Percentiles rank a stretch among this genome's conserved stretches.
phyloP scores from a whole-genome alignment of 305 asterid species.

The Fraxinus sp. region DNA sequence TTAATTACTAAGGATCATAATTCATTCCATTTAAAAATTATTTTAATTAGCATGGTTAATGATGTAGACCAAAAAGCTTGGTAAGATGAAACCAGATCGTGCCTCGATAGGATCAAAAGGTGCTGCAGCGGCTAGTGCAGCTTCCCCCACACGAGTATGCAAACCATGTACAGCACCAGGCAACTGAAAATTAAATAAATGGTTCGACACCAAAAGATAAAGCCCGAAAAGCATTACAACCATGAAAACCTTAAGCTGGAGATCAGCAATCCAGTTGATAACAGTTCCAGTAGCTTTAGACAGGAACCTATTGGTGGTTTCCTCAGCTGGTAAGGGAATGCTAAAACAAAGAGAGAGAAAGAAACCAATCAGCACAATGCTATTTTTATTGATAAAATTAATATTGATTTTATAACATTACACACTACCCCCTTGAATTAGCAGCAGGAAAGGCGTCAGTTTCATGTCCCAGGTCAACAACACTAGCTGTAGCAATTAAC shows the following conservation, averaged over 20 bases:
- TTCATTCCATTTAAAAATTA: background rate
- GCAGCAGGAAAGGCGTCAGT: background rate
- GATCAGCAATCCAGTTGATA: slow-evolving; percentile 39
- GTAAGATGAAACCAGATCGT: background rate
- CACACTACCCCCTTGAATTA: background rate
- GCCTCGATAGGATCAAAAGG: slow-evolving; percentile 12
- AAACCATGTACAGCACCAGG: background rate
- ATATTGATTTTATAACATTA: background rate
- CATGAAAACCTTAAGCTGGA: slow-evolving; percentile 37
- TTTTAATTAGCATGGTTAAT: background rate
- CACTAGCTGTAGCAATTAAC: background rate
- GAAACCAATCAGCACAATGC: background rate
- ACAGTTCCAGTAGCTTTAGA: slow-evolving; percentile 46
- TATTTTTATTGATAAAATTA: background rate
- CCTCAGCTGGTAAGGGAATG: slow-evolving; percentile 13
- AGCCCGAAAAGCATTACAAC: slow-evolving; percentile 6
- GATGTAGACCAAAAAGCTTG: background rate
- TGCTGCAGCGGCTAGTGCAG: slow-evolving; percentile 1
- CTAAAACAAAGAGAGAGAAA: background rate
- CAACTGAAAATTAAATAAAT: background rate
- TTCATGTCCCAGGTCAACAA: background rate
- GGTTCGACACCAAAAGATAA: background rate
- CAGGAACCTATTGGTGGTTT: slow-evolving; percentile 40
- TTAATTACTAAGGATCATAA: background rate
- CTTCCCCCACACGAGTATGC: slow-evolving; percentile 8